Percentiles rank a stretch among this genome's conserved stretches.
phyloP scores from a whole-genome alignment of 768 basidiomycete genomes.

The Lactarius pseudohatsudake region DNA sequence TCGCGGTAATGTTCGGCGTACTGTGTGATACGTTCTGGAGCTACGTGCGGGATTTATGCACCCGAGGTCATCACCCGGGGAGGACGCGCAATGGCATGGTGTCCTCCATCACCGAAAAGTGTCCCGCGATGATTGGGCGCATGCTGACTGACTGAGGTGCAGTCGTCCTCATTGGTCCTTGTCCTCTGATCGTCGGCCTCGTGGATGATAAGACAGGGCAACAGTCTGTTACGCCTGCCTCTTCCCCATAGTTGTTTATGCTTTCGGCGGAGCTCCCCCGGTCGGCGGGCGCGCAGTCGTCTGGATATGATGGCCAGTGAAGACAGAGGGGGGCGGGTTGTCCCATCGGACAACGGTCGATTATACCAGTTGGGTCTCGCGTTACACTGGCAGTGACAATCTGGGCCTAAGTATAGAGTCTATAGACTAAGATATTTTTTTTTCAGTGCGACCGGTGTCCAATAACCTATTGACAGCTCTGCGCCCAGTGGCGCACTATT shows the following conservation, averaged over 20 bases:
- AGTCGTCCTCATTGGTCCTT: constrained; percentile 85
- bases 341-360: not conserved
- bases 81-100: constrained; percentile 91
- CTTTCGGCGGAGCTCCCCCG: constrained; percentile 83
- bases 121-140: constrained; percentile 35
- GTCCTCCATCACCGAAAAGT: constrained; percentile 88
- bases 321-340: not conserved
- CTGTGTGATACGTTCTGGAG: constrained; percentile 91
- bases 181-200: constrained; percentile 82
- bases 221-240: constrained; percentile 90
- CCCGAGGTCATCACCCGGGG: constrained; percentile 73
- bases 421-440: not conserved
- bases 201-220: constrained; percentile 86
- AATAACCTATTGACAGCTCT: not conserved
- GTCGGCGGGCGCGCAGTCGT: constrained; percentile 46
- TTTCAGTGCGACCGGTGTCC: not conserved
- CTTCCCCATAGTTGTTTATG: constrained; percentile 69
- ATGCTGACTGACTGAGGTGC: not conserved
- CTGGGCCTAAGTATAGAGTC: too few species aligned
- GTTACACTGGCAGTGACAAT: too few species aligned
- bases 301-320: constrained; percentile 24
- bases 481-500: not conserved
- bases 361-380: not conserved
- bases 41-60: constrained; percentile 83
- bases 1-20: constrained; percentile 75